Evolutionary conservation across 2,329 filamentous ascomycete species (phyloP).

Genomic region (Fusarium sp.): DNA sequence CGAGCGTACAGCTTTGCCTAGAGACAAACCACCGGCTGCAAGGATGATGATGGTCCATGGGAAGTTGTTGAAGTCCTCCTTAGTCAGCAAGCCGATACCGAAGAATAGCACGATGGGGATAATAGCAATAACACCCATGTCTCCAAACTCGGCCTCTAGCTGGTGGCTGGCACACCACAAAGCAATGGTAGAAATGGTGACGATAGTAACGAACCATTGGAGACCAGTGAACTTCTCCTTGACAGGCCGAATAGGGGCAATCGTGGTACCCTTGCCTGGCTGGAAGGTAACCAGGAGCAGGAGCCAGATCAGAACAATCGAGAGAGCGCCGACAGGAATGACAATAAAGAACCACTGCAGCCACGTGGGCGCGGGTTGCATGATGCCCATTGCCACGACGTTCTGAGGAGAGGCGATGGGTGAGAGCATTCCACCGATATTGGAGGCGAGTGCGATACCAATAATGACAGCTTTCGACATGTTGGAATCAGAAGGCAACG

Average conservation of each 20-base stretch:
- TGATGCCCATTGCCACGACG: slow-evolving; percentile 94
- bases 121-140: slow-evolving; percentile 98
- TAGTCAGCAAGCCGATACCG: slow-evolving; percentile 93
- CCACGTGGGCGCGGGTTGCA: slow-evolving; percentile 92
- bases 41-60: slow-evolving; percentile 99
- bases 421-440: slow-evolving; percentile 95
- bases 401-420: slow-evolving; percentile 98
- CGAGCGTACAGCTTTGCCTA: slow-evolving; percentile 93
- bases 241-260: slow-evolving; percentile 89
- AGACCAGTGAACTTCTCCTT: slow-evolving; percentile 88
- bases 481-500: slow-evolving; percentile 86
- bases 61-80: slow-evolving; percentile 99
- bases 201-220: slow-evolving; percentile 90
- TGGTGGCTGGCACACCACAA: slow-evolving; percentile 95
- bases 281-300: slow-evolving; percentile 87
- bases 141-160: slow-evolving; percentile 87
- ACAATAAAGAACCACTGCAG: slow-evolving; percentile 97
- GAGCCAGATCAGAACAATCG: slow-evolving; percentile 88
- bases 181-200: slow-evolving; percentile 85
- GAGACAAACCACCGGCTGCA: slow-evolving; percentile 88
- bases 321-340: slow-evolving; percentile 90
- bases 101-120: slow-evolving; percentile 97
- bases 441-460: slow-evolving; percentile 93
- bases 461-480: slow-evolving; percentile 97
- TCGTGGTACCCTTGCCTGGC: slow-evolving; percentile 84